Evolutionary conservation across 805 yeast species (phyloP), one percentile per base, ranked within the genome.

Genomic region (Saccharomycopsis olivae): DNA sequence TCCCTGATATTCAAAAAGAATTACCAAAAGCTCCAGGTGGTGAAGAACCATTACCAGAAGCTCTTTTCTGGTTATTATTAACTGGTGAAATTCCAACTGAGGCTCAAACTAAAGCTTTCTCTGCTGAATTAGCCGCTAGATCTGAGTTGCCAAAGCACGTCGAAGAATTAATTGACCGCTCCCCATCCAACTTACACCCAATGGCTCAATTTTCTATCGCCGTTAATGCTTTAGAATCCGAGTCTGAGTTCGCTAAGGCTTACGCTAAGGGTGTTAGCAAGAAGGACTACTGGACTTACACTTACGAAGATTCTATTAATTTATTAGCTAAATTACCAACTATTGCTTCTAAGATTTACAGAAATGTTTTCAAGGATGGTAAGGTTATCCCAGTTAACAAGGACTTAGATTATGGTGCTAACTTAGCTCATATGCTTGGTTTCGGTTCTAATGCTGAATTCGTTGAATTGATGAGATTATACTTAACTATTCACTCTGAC

Each of bases 191-290:
- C 58, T 68, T 83, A 56, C 92, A 83, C 64, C 92, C 94, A 65
- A 82, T 82, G 94, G 88, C 94, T 41, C 94, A 82, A 67, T 78
- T 82, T 58, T 76, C 87, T 49, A 79, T 83, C 60, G 94, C 89
- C 35, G 71, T 82, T 41, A 79, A 76, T 48, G 87, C 92, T 38
- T 68, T 82, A 56, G 89, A 82, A 69, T 67, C 78, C 47, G 92
- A 83, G 66, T 81, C 89, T 41, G 77, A 75, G 56, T 82, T 81
- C 57, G 79, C 89, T 53, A 80, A 81, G 68, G 89, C 92, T 47
- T 82, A 82, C 59, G 89, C 86, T 52, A 66, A 72, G 44, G 94
- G 94, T 65, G 86, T 79, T 48, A 71, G 72, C 69, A 83, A 82
- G 71, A 73, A 71, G 62, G 82, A 82, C 52, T 82, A 80, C 75